These are phyloP conservation scores for Tuber magnatum DNA, from an alignment of 495 filamentous ascomycete genomes.

Conservation along the genomic window DNA sequence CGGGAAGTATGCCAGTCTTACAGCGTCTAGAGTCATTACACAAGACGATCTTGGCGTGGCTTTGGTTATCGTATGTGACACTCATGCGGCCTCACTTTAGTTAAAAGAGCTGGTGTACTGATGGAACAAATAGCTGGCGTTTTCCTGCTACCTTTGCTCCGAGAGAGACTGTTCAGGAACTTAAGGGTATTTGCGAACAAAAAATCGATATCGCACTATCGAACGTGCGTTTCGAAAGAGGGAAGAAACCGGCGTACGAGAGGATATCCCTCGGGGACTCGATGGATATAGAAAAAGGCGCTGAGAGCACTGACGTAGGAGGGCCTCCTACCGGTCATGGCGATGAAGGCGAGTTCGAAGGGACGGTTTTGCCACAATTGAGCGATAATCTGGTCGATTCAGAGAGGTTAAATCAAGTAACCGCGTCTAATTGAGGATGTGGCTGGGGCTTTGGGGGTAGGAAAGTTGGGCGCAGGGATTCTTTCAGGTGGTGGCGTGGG, in stretches of 20 bases:
- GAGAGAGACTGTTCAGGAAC: conserved; percentile 67
- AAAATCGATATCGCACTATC: conserved; percentile 53
- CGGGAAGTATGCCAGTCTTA: conserved; percentile 53
- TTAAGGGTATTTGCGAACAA: conserved; percentile 70
- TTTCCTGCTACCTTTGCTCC: conserved; percentile 72
- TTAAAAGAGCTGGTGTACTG: not conserved
- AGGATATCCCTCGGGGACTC: not conserved
- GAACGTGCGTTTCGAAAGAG: conserved; percentile 12
- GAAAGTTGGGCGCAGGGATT: not conserved
- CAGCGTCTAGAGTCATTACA: conserved; percentile 65
- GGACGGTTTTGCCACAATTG: not conserved
- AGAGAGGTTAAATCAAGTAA: not conserved
- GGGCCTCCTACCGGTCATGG: not conserved
- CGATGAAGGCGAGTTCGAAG: not conserved
- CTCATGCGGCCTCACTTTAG: conserved; percentile 22
- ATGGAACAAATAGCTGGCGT: conserved; percentile 47
- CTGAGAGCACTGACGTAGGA: not conserved
- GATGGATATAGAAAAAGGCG: not conserved
- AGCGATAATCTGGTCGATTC: not conserved
- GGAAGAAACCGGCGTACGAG: not conserved
- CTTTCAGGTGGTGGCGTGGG: not conserved
- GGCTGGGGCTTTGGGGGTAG: not conserved
- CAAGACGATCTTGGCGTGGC: conserved; percentile 71
- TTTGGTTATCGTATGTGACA: conserved; percentile 60
- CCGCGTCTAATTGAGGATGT: not conserved